A percentile compares a stretch with the other conserved stretches of the same genome.
phyloP scores from a whole-genome alignment of 441 rosid genomes.

The Gossypium laxum region DNA sequence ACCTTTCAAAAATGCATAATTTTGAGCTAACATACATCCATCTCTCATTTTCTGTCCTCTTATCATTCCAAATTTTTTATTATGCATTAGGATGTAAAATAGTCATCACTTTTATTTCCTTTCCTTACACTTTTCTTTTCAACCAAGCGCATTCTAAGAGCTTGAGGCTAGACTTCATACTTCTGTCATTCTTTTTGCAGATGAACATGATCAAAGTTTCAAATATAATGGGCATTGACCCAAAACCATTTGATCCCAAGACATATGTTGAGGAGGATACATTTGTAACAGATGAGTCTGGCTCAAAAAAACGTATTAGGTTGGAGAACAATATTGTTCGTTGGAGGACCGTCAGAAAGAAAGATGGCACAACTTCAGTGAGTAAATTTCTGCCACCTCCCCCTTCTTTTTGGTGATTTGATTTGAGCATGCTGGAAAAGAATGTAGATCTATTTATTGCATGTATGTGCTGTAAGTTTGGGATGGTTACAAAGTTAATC shows the following conservation, averaged over 20 bases:
- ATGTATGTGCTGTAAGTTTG: background rate
- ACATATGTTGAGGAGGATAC: slow-evolving; percentile 83
- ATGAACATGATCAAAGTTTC: slow-evolving; percentile 89
- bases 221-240: slow-evolving; percentile 94
- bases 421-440: background rate
- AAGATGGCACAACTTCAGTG: slow-evolving; percentile 60
- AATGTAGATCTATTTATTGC: background rate
- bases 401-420: background rate
- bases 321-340: slow-evolving; percentile 88
- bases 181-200: slow-evolving; percentile 35
- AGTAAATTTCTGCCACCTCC: slow-evolving; percentile 30
- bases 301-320: slow-evolving; percentile 64
- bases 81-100: no score
- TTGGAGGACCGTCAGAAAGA: slow-evolving; percentile 61
- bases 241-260: slow-evolving; percentile 81
- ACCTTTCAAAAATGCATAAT: no score
- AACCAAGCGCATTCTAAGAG: background rate
- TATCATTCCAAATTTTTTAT: no score
- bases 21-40: no score
- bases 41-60: no score
- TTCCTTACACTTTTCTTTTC: no score
- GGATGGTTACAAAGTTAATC: background rate
- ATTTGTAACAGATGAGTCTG: slow-evolving; percentile 80
- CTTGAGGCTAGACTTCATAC: slow-evolving; percentile 6
- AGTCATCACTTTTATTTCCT: no score